These are phyloP conservation scores for Xylaria sp. DNA, from an alignment of 2,329 filamentous ascomycete species.

Conservation along the genomic window DNA sequence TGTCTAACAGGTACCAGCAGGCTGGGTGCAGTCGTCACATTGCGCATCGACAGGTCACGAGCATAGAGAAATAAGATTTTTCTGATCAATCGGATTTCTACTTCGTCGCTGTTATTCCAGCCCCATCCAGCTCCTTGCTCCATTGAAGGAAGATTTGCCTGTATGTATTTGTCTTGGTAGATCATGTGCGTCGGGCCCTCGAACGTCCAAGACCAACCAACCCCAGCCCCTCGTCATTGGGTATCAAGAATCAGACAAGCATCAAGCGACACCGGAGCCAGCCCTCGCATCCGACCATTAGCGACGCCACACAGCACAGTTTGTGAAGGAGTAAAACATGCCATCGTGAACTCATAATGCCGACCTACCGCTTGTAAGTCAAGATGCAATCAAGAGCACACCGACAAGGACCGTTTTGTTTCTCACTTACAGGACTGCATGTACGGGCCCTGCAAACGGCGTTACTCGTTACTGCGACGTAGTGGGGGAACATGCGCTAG, in stretches of 20 bases:
- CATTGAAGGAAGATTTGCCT: not conserved
- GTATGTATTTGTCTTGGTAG: not conserved
- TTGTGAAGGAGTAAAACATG: not conserved
- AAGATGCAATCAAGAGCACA: not conserved
- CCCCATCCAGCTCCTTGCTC: constrained; percentile 8
- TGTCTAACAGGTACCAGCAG: not conserved
- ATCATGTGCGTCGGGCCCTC: constrained; percentile 40
- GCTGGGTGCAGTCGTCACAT: constrained; percentile 10
- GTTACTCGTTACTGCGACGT: not conserved
- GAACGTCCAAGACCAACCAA: constrained; percentile 37
- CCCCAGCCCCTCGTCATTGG: constrained; percentile 41
- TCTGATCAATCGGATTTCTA: constrained; percentile 38
- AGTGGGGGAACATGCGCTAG: not conserved
- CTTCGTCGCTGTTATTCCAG: constrained; percentile 38
- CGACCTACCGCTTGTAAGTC: not conserved
- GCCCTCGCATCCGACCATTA: constrained; percentile 23
- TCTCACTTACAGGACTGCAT: not conserved
- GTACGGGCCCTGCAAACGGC: not conserved
- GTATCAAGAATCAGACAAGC: constrained; percentile 37
- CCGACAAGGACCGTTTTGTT: not conserved
- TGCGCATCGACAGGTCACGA: constrained; percentile 8
- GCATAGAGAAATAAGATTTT: constrained; percentile 9
- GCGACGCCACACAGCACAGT: constrained; percentile 4
- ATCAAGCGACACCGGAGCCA: constrained; percentile 43
- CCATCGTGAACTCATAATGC: not conserved